Conservation (phyloP, 106 monocot species). For the Apostasia ramifera region DNA sequence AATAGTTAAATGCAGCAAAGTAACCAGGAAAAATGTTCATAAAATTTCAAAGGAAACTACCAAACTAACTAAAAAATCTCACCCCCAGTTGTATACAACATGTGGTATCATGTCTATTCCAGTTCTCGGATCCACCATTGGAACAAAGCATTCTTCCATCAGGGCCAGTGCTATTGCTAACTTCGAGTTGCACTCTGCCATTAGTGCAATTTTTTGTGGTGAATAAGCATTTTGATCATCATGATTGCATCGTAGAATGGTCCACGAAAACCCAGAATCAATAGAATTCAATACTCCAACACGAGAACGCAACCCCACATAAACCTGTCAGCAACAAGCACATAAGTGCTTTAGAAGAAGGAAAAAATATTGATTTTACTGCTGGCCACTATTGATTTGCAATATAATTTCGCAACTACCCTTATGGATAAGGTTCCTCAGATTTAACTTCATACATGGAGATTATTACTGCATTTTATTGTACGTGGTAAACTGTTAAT, state of each 20-base stretch:
- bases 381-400: too few relatives aligned
- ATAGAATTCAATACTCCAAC: slow-evolving; percentile 52
- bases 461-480: too few relatives aligned
- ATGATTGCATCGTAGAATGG: slow-evolving; percentile 68
- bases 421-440: too few relatives aligned
- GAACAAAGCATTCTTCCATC: slow-evolving; percentile 93
- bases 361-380: neutral
- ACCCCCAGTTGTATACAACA: slow-evolving; percentile 83
- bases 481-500: too few relatives aligned
- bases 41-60: neutral
- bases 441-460: too few relatives aligned
- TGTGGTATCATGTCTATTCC: slow-evolving; percentile 93
- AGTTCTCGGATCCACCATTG: slow-evolving; percentile 90
- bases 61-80: slow-evolving; percentile 1
- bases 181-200: slow-evolving; percentile 81
- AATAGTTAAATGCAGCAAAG: neutral
- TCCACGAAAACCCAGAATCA: slow-evolving; percentile 67
- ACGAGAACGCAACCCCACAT: slow-evolving; percentile 43
- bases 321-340: slow-evolving; percentile 43
- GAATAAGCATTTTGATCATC: slow-evolving; percentile 55
- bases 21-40: neutral
- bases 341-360: slow-evolving; percentile 3
- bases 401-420: too few relatives aligned
- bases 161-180: slow-evolving; percentile 65
- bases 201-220: slow-evolving; percentile 48